These are phyloP conservation scores for Colletotrichum abscissum DNA, from an alignment of 2,329 filamentous ascomycete genomes.

Conservation along the genomic window DNA sequence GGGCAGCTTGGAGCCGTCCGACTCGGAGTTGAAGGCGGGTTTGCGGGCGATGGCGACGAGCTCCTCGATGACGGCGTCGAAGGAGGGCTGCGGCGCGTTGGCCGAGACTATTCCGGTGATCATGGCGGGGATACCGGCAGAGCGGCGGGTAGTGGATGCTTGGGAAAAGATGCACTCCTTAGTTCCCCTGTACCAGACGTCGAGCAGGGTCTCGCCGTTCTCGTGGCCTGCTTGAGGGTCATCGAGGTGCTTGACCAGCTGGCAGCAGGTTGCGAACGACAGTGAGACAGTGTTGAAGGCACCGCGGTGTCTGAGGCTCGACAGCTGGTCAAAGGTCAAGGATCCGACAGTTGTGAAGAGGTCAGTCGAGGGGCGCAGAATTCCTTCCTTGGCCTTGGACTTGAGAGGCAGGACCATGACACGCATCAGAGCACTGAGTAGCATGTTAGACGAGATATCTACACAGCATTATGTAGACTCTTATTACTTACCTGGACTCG, in stretches of 20 bases:
- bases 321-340: constrained; percentile 84
- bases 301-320: constrained; percentile 86
- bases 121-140: constrained; percentile 89
- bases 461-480: not conserved
- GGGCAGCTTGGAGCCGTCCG: constrained; percentile 76
- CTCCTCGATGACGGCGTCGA: constrained; percentile 72
- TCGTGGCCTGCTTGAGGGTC: constrained; percentile 34
- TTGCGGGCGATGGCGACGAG: constrained; percentile 69
- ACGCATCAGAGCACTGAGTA: constrained; percentile 75
- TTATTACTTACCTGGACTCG: constrained; percentile 78
- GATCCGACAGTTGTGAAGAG: constrained; percentile 76
- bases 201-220: constrained; percentile 60
- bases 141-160: constrained; percentile 86
- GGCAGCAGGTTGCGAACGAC: constrained; percentile 86
- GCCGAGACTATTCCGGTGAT: constrained; percentile 84
- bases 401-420: constrained; percentile 67
- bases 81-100: constrained; percentile 68
- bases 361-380: constrained; percentile 59
- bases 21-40: constrained; percentile 64
- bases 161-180: constrained; percentile 79
- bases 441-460: not conserved
- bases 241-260: constrained; percentile 65
- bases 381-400: constrained; percentile 54
- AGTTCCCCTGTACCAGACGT: constrained; percentile 79
- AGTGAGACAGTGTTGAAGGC: constrained; percentile 94